These are phyloP conservation scores for Cladobotryum protrusum DNA, from an alignment of 2,329 filamentous ascomycete species.

Conservation along the genomic window DNA sequence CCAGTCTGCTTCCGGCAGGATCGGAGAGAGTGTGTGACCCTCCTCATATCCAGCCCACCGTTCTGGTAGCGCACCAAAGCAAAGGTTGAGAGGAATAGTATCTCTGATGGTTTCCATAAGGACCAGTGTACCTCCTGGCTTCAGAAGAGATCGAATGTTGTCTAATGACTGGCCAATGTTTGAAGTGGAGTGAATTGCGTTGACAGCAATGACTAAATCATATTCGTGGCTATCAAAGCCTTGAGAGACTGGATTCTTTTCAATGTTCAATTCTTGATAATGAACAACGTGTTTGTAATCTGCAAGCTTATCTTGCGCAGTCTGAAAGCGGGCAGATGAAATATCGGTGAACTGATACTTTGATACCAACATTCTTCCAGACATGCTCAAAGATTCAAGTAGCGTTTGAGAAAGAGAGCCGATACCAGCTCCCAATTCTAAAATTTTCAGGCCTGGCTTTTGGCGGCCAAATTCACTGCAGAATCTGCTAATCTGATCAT, in stretches of 20 bases:
- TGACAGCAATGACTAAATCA: conserved; percentile 26
- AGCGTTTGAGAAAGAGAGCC: conserved; percentile 24
- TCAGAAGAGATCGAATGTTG: conserved; percentile 21
- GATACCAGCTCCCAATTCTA: conserved; percentile 33
- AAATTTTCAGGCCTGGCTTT: conserved; percentile 26
- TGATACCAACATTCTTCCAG: neutral
- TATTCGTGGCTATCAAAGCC: conserved; percentile 21
- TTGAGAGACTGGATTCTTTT: conserved; percentile 22
- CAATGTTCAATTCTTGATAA: conserved; percentile 30
- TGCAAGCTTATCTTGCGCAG: conserved; percentile 20
- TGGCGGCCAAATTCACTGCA: neutral
- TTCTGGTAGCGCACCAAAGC: conserved; percentile 1
- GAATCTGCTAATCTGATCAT: no score
- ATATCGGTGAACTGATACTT: conserved; percentile 35
- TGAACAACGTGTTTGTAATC: conserved; percentile 19
- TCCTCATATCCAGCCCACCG: conserved; percentile 8
- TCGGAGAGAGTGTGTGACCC: neutral
- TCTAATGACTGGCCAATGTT: conserved; percentile 20
- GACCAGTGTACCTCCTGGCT: conserved; percentile 26
- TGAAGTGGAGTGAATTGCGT: conserved; percentile 26
- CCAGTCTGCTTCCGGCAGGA: conserved; percentile 3
- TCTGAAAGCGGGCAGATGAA: conserved; percentile 31
- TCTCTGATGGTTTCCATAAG: conserved; percentile 21
- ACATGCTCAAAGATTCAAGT: conserved; percentile 13
- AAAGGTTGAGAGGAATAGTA: conserved; percentile 2